These are phyloP conservation scores for Spirogloea muscicola DNA, from an alignment of 139 green algal species.

Conservation along the genomic window DNA sequence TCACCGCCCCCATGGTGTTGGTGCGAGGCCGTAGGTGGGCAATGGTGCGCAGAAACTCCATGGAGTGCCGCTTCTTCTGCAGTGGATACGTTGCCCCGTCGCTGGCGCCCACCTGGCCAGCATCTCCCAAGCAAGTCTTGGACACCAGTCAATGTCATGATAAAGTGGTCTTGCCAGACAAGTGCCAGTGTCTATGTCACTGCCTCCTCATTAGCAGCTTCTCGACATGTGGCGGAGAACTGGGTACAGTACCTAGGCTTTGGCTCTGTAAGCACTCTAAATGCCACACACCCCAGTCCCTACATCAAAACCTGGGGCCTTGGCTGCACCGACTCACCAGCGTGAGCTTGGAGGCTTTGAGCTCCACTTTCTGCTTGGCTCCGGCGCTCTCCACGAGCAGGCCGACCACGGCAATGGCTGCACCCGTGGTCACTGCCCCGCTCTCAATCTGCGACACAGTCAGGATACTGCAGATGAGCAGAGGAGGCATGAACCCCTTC, in stretches of 20 bases:
- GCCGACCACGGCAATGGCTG: constrained; percentile 81
- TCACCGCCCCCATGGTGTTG: constrained; percentile 91
- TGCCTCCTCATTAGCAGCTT: background rate
- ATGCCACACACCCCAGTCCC: background rate
- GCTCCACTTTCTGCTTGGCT: constrained; percentile 65
- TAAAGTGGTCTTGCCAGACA: background rate
- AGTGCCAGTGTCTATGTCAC: background rate
- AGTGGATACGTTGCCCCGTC: constrained; percentile 79
- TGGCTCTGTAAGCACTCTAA: background rate
- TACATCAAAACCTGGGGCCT: too few relatives aligned
- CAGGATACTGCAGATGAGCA: too few relatives aligned
- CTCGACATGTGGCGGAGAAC: background rate
- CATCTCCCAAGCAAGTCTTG: background rate
- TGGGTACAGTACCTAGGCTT: background rate
- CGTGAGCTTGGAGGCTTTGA: too few relatives aligned
- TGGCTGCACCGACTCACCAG: too few relatives aligned
- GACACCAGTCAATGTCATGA: background rate
- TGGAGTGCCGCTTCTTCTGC: constrained; percentile 87
- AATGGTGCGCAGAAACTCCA: constrained; percentile 91
- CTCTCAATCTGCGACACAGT: background rate
- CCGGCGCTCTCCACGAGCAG: constrained; percentile 73
- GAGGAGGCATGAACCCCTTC: too few relatives aligned
- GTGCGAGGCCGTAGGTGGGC: constrained; percentile 87
- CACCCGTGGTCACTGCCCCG: constrained; percentile 72
- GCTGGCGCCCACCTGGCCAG: constrained; percentile 31